Evolutionary conservation across 2,329 filamentous ascomycete species (phyloP).

Genomic region (Ceratocystis ficicola): DNA sequence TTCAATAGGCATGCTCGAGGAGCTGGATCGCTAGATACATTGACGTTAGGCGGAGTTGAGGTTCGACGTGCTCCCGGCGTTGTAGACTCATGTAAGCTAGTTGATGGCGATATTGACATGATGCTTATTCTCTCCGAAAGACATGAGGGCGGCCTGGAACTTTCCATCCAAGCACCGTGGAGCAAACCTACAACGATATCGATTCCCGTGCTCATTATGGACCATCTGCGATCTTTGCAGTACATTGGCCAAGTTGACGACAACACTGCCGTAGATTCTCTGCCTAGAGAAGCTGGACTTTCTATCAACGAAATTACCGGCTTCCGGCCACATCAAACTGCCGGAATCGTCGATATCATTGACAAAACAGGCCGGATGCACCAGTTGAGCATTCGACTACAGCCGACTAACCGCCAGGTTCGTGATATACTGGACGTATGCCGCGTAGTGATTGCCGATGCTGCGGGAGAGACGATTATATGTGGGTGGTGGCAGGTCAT

Average conservation of each 20-base stretch:
- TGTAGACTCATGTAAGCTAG: conserved; percentile 59
- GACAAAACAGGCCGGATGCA: conserved; percentile 52
- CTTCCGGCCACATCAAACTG: conserved; percentile 45
- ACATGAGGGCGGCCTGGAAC: conserved; percentile 48
- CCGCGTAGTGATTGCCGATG: conserved; percentile 49
- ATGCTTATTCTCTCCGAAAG: conserved; percentile 59
- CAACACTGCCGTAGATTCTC: conserved; percentile 37
- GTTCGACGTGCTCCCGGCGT: conserved; percentile 53
- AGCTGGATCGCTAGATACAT: conserved; percentile 7
- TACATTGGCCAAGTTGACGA: conserved; percentile 41
- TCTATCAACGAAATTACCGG: conserved; percentile 39
- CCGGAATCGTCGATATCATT: conserved; percentile 53
- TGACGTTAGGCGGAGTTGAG: conserved; percentile 31
- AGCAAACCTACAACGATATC: conserved; percentile 55
- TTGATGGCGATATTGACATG: conserved; percentile 53
- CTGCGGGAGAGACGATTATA: conserved; percentile 48
- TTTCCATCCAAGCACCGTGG: conserved; percentile 68
- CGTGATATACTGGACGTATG: conserved; percentile 49
- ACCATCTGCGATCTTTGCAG: conserved; percentile 49
- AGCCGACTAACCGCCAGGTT: conserved; percentile 52
- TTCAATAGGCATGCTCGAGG: conserved; percentile 14
- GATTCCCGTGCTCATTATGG: conserved; percentile 47
- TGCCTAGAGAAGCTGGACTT: conserved; percentile 37
- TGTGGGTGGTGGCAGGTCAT: conserved; percentile 63
- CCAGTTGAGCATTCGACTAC: conserved; percentile 54